These are phyloP conservation scores for Plenodomus lindquistii DNA, from an alignment of 2,329 filamentous ascomycete species.

Conservation along the genomic window DNA sequence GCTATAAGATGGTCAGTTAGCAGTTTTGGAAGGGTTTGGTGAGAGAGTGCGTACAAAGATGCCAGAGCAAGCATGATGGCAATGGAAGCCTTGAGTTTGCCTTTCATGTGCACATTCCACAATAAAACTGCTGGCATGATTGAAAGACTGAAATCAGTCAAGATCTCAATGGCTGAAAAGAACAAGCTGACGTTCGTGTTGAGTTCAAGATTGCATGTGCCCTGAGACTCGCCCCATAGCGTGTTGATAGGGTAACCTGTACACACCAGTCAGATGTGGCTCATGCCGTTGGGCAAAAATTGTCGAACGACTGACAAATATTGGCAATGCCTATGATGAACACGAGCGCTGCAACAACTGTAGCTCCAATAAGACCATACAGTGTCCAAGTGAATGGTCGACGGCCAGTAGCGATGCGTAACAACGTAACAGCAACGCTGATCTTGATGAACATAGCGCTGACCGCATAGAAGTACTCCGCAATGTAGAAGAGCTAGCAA, in stretches of 20 bases:
- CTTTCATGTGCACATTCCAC: slow-evolving; percentile 37
- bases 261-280: background rate
- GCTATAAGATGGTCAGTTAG: slow-evolving; percentile 23
- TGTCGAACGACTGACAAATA: slow-evolving; percentile 14
- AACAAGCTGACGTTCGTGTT: slow-evolving; percentile 26
- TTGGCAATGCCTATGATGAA: slow-evolving; percentile 24
- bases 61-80: slow-evolving; percentile 46
- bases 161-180: slow-evolving; percentile 25
- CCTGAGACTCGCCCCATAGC: slow-evolving; percentile 24
- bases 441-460: slow-evolving; percentile 24
- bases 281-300: background rate
- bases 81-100: slow-evolving; percentile 47
- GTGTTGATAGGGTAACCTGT: slow-evolving; percentile 24
- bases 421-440: slow-evolving; percentile 23
- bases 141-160: slow-evolving; percentile 23
- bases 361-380: slow-evolving; percentile 17
- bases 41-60: slow-evolving; percentile 42
- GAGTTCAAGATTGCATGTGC: slow-evolving; percentile 21
- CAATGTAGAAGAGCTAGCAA: slow-evolving; percentile 20
- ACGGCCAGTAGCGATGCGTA: slow-evolving; percentile 20
- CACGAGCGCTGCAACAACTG: slow-evolving; percentile 17
- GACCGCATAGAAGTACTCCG: slow-evolving; percentile 26
- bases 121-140: slow-evolving; percentile 22
- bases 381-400: slow-evolving; percentile 12
- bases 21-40: slow-evolving; percentile 1